phyloP scores from a whole-genome alignment of 352 stramenopile species.

The Phytophthora sp. region DNA sequence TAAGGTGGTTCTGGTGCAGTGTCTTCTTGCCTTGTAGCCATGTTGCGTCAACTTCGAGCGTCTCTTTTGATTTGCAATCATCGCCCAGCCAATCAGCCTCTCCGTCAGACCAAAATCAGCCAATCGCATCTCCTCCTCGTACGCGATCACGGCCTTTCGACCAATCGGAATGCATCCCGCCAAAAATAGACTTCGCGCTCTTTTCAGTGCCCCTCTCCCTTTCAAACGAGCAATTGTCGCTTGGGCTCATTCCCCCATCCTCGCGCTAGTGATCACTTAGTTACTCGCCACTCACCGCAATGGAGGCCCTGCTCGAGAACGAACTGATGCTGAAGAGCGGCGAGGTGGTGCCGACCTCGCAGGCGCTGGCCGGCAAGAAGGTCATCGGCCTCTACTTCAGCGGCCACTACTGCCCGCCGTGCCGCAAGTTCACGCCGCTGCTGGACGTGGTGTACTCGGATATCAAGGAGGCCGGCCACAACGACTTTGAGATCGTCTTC shows the following conservation, averaged over 20 bases:
- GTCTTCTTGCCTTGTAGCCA: conserved; percentile 11
- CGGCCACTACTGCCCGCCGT: conserved; percentile 89
- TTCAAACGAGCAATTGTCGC: too few species aligned
- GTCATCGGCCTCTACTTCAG: conserved; percentile 88
- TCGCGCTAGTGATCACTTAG: neutral
- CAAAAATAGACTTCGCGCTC: conserved; percentile 3
- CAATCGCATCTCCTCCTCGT: neutral
- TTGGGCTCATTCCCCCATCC: conserved; percentile 32
- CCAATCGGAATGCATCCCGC: conserved; percentile 19
- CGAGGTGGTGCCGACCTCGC: conserved; percentile 57
- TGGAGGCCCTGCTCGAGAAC: conserved; percentile 75
- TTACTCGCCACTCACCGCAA: conserved; percentile 19
- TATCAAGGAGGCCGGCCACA: conserved; percentile 70
- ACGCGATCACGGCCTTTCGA: conserved; percentile 4
- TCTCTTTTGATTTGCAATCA: conserved; percentile 13
- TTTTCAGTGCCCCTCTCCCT: too few species aligned
- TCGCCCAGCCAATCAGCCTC: conserved; percentile 12
- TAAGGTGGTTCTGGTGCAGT: too few species aligned
- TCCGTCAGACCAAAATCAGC: neutral
- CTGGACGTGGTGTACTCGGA: conserved; percentile 82
- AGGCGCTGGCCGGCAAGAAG: conserved; percentile 77
- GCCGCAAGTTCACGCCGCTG: conserved; percentile 94
- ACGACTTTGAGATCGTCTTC: conserved; percentile 94
- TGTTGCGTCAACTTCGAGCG: conserved; percentile 15
- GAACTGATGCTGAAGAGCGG: conserved; percentile 73